Conservation (phyloP, 2,329 filamentous ascomycete species). For the Hypomyces perniciosus region DNA sequence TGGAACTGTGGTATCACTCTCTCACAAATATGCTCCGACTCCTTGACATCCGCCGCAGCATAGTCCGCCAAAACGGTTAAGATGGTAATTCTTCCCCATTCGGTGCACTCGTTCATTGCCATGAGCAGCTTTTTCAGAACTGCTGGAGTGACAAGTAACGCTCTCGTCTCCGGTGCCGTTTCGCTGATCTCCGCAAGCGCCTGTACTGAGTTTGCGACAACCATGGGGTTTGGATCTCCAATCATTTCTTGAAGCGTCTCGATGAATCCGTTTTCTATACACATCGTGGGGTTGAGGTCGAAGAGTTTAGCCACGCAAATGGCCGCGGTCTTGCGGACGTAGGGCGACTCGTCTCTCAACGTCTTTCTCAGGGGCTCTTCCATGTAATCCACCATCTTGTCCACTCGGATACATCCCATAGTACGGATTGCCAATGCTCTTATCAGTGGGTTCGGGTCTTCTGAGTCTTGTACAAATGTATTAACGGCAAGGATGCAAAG, state of each 20-base stretch:
- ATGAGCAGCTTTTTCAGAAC: constrained; percentile 93
- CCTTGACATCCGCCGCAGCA: constrained; percentile 78
- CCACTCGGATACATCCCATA: constrained; percentile 97
- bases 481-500: constrained; percentile 98
- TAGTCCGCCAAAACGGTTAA: constrained; percentile 86
- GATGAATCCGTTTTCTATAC: constrained; percentile 93
- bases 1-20: constrained; percentile 94
- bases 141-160: constrained; percentile 72
- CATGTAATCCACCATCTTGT: constrained; percentile 99
- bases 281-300: constrained; percentile 86
- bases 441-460: constrained; percentile 95
- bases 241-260: constrained; percentile 93
- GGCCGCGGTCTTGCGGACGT: constrained; percentile 95
- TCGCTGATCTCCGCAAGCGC: constrained; percentile 89
- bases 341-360: constrained; percentile 91
- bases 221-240: constrained; percentile 97
- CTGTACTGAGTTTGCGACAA: constrained; percentile 94
- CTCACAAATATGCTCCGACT: constrained; percentile 97
- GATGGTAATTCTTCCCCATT: constrained; percentile 96
- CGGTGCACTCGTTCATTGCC: constrained; percentile 95
- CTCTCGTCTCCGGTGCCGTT: constrained; percentile 82
- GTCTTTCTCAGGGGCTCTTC: constrained; percentile 96
- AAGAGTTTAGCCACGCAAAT: constrained; percentile 98
- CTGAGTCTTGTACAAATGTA: constrained; percentile 97
- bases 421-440: constrained; percentile 92